Base-by-base conservation (phyloP, 257 asterid genomes). In the Orobanche coerulescens region DNA sequence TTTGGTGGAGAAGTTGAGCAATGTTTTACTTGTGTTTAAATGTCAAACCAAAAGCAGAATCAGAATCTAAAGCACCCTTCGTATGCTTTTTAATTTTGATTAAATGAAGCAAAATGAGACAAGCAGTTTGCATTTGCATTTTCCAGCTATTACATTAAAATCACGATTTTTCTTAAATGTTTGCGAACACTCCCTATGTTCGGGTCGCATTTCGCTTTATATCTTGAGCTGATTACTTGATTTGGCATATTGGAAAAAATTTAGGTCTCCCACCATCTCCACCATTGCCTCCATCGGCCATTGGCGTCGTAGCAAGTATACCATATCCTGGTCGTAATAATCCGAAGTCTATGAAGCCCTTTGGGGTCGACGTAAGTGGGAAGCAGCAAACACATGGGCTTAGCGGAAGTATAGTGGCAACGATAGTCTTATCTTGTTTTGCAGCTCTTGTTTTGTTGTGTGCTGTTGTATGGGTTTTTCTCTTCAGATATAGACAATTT, bases 191-290 rank as follows among this genome's bases (percentile, higher is more conserved):
- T n/a, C n/a, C n/a, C n/a, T n/a, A n/a, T n/a, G n/a, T n/a, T n/a
- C n/a, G n/a, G n/a, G 5, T 26, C 31, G 23, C 2, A 8, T 44
- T 64, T 44, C 4, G 30, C 31, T 39, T 66, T 39, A 57, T 56
- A 39, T 50, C 52, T 67, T 75, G 31, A 36, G 34, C 66, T 65
- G 15, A 67, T 44, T 62, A 62, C 44, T 62, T 37, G 42, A 52
- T 61, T 28, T 54, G 65, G 58, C 48, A 42, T 58, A 13, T 57
- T 67, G 40, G 28, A 18, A 61, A 66, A 64, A 58, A 53, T 19
- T n/a, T 70, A 91, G 98, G 98, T 71, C 94, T 92, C 30, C 98
- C 98, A 11, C 83, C 85, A 4, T 79, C 98, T 68, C 96, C 96
- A 13, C 96, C 96, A 71, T 79, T 84, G 67, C 89, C 96, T 67